Base-by-base conservation (phyloP, 768 basidiomycete species). In the Boletus fagicola region DNA sequence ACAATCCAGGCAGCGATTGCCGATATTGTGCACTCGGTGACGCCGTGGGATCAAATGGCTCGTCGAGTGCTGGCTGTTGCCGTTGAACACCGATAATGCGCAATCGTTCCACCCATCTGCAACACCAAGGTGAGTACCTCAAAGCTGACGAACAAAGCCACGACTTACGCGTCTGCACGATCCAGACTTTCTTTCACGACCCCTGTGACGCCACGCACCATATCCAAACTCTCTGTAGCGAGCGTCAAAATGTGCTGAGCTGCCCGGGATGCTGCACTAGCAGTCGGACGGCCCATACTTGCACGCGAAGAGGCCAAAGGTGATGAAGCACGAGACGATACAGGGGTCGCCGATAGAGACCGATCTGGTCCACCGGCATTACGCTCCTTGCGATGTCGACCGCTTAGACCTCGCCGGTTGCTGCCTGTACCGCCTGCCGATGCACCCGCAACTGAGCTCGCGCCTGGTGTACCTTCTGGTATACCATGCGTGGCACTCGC, bases 161-260 rank as follows among this genome's bases (percentile, higher is more conserved):
- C 15, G 9, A 82, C 86, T 44, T 71, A 92, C 84, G 88, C 82
- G 69, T 95, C 94, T 31, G 93, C 94, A 53, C 87, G 78, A 69
- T 94, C 92, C 71, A 95, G 76, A 60, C 86, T 90, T 59, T 94
- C 94, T 65, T 86, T 88, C 58, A 95, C 88, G 24, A 95, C 91
- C 5, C 83, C 80, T n/a, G 91, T 91, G 30, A 94, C 91, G 30
- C 90, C 85, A 30, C 87, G 79, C 79, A 96, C 85, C 92, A 94
- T 95, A 67, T 96, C 93, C 71, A 96, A 67, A 67, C 92, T 94
- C 76, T 96, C 94, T 15, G 88, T 89, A 13, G 94, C 92, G 10
- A 96, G 83, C 9, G 86, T 84, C 62, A 96, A 69, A 20, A 96
- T 86, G 50, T 88, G 77, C 69, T 91, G 88, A 11, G 94, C 90